phyloP scores from a whole-genome alignment of 176 grass and related monocot genomes.

The Carex pumila region DNA sequence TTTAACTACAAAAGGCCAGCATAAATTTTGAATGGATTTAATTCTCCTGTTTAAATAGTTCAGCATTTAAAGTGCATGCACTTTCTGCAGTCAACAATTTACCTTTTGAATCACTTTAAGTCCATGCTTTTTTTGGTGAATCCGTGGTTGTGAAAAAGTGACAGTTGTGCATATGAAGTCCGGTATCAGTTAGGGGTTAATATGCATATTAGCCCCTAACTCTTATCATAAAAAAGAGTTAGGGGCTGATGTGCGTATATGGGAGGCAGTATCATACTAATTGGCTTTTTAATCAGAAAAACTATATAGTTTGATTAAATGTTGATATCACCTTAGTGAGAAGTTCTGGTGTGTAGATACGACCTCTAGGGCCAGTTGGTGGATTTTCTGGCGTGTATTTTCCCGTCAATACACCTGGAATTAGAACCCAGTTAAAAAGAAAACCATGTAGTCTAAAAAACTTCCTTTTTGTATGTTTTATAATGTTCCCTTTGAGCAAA shows the following conservation, averaged over 20 bases:
- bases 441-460: not conserved
- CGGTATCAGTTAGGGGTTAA: not conserved
- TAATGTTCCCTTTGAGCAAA: not conserved
- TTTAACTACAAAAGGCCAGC: not conserved
- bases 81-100: not conserved
- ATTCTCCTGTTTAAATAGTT: not conserved
- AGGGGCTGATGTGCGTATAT: not conserved
- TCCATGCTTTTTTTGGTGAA: not conserved
- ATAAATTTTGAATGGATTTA: not conserved
- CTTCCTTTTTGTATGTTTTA: not conserved
- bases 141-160: not conserved
- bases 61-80: not conserved
- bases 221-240: not conserved
- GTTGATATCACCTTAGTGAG: conserved; percentile 41
- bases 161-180: not conserved
- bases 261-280: not conserved
- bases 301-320: not conserved
- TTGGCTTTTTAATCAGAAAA: not conserved
- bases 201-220: not conserved
- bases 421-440: not conserved
- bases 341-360: conserved; percentile 55
- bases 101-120: not conserved
- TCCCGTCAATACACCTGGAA: conserved; percentile 56
- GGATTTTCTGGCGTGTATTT: conserved; percentile 68
- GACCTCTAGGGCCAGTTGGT: conserved; percentile 51